Percentiles rank a stretch among this genome's conserved stretches.
phyloP scores from a whole-genome alignment of 2,329 filamentous ascomycete genomes.

The Dactylellina drechsleri region DNA sequence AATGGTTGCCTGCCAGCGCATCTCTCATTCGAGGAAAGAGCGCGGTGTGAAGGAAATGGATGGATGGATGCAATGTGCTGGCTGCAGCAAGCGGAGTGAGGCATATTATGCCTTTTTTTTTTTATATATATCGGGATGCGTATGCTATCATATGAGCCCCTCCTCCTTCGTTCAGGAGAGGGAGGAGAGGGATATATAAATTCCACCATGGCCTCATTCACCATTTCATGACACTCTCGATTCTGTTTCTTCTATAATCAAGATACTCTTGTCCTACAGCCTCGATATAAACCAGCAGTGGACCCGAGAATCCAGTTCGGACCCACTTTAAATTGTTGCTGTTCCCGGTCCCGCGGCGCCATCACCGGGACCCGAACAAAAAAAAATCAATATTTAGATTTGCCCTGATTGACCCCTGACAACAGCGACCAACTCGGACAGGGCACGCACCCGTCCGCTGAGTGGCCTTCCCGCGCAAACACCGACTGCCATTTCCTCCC shows the following conservation, averaged over 20 bases:
- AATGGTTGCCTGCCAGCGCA: conserved; percentile 34
- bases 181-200: not conserved
- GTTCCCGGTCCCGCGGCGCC: conserved; percentile 14
- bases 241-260: not conserved
- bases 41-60: not conserved
- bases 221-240: not conserved
- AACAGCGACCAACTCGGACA: too few relatives aligned
- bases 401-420: too few relatives aligned
- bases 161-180: not conserved
- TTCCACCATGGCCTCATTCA: not conserved
- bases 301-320: not conserved
- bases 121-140: not conserved
- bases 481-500: too few relatives aligned
- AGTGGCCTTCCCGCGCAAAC: too few relatives aligned
- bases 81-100: conserved; percentile 24
- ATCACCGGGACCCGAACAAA: conserved; percentile 9
- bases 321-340: not conserved
- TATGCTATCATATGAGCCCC: too few relatives aligned
- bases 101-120: conserved; percentile 13
- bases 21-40: conserved; percentile 44
- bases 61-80: conserved; percentile 16
- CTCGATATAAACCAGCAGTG: not conserved
- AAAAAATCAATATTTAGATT: not conserved
- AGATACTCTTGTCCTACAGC: not conserved
- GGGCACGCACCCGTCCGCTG: too few relatives aligned